phyloP scores from a whole-genome alignment of 106 monocot genomes.

The Apostasia shenzhenica region DNA sequence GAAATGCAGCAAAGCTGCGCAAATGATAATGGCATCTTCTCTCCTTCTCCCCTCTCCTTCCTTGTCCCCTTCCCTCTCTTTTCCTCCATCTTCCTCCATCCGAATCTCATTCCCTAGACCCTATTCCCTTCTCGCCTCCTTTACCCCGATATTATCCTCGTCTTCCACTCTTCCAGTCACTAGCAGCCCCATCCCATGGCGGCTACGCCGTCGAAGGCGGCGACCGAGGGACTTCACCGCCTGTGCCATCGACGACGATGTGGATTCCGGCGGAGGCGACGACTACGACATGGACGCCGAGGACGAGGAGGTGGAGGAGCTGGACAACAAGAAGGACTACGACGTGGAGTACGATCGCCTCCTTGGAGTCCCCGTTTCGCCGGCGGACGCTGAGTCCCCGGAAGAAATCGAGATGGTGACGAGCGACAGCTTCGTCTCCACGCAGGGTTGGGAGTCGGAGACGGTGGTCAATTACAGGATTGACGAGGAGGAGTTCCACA shows the following conservation, averaged over 20 bases:
- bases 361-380: slow-evolving; percentile 17
- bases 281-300: slow-evolving; percentile 69
- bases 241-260: slow-evolving; percentile 53
- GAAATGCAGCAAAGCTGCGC: background rate
- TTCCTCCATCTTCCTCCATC: background rate
- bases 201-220: background rate
- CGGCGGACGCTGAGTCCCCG: background rate
- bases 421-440: slow-evolving; percentile 75
- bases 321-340: slow-evolving; percentile 98
- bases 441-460: slow-evolving; percentile 70
- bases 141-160: background rate
- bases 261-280: slow-evolving; percentile 38
- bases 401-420: slow-evolving; percentile 56
- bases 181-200: background rate
- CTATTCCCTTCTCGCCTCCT: slow-evolving; percentile 7
- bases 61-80: slow-evolving; percentile 4
- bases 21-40: slow-evolving; percentile 2
- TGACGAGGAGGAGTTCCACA: slow-evolving; percentile 97
- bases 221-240: slow-evolving; percentile 29
- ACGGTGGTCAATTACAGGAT: slow-evolving; percentile 82
- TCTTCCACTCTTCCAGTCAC: background rate
- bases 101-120: slow-evolving; percentile 1
- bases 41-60: background rate
- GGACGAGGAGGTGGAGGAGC: slow-evolving; percentile 81
- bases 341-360: slow-evolving; percentile 91